A percentile compares a stretch with the other conserved stretches of the same genome.
Conservation (phyloP, 208 protist genomes). For the Acanthamoeba polyphaga region DNA sequence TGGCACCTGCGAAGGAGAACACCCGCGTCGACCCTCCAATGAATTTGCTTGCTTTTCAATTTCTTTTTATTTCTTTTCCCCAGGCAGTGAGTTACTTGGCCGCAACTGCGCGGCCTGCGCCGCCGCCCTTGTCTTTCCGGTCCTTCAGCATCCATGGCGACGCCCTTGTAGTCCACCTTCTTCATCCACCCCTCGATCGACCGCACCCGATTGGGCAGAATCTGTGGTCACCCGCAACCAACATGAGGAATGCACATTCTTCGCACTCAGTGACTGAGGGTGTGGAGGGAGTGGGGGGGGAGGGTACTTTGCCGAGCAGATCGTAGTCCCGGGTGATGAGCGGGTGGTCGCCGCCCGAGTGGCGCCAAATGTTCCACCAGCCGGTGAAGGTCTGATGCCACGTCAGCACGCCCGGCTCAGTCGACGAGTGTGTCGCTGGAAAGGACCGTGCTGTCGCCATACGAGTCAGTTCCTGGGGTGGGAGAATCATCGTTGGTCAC, state of each 20-base stretch:
- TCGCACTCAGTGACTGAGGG: neutral
- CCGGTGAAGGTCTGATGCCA: slow-evolving; percentile 7
- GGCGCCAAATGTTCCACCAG: neutral
- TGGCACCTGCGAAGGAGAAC: neutral
- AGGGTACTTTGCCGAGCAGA: slow-evolving; percentile 14
- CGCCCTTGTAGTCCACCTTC: slow-evolving; percentile 29
- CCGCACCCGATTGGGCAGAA: slow-evolving; percentile 5
- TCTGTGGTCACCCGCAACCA: neutral
- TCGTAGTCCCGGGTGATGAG: neutral
- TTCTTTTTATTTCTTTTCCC: too few relatives aligned
- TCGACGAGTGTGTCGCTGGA: neutral
- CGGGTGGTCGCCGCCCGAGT: slow-evolving; percentile 41
- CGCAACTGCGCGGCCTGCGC: neutral
- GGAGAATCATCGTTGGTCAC: too few relatives aligned
- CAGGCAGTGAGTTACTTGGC: too few relatives aligned
- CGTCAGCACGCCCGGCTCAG: neutral
- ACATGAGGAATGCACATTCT: neutral
- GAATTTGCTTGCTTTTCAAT: too few relatives aligned
- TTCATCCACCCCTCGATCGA: slow-evolving; percentile 65
- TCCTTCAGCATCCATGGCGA: neutral
- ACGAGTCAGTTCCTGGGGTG: too few relatives aligned
- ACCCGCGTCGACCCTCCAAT: too few relatives aligned
- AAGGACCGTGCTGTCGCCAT: slow-evolving; percentile 27
- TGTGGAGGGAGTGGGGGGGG: neutral
- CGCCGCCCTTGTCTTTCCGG: slow-evolving; percentile 2